Percentiles rank a stretch among this genome's conserved stretches.
These are phyloP conservation scores for Quercus dentata DNA, from an alignment of 306 rosid species.

Conservation along the genomic window DNA sequence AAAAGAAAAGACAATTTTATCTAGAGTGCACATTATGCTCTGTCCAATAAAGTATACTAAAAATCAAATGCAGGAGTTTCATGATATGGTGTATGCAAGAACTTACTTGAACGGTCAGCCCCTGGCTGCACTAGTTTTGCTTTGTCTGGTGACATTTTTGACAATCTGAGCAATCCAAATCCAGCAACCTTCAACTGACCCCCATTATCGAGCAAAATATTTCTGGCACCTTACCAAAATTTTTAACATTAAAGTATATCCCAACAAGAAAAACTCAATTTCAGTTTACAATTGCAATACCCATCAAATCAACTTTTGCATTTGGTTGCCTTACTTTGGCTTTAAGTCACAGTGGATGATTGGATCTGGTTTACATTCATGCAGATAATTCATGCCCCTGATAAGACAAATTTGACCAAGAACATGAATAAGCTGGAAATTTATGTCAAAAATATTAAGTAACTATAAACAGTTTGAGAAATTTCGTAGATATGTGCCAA, in stretches of 20 bases:
- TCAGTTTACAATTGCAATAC: slow-evolving; percentile 21
- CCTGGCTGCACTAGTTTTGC: slow-evolving; percentile 62
- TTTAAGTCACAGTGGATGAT: slow-evolving; percentile 89
- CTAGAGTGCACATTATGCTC: not conserved
- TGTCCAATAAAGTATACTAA: not conserved
- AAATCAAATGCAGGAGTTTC: slow-evolving; percentile 5
- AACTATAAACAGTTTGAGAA: slow-evolving; percentile 16
- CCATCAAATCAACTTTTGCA: slow-evolving; percentile 44
- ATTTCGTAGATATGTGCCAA: slow-evolving; percentile 13
- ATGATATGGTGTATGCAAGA: slow-evolving; percentile 8
- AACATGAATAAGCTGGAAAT: slow-evolving; percentile 21
- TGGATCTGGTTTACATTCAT: slow-evolving; percentile 98
- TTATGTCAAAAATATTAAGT: slow-evolving; percentile 6
- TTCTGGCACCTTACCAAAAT: slow-evolving; percentile 99
- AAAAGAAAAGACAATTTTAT: not conserved
- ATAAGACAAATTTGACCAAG: slow-evolving; percentile 30
- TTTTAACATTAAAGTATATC: slow-evolving; percentile 68
- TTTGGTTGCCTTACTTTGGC: slow-evolving; percentile 95
- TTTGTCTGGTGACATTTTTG: slow-evolving; percentile 61
- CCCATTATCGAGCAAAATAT: slow-evolving; percentile 98
- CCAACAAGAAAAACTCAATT: slow-evolving; percentile 28
- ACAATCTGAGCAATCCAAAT: slow-evolving; percentile 72
- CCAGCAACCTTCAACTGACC: slow-evolving; percentile 91
- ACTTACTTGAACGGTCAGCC: slow-evolving; percentile 70
- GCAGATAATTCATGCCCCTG: slow-evolving; percentile 99